Conservation (phyloP, 345 rosid genomes). For the Bruguiera gymnorhiza region DNA sequence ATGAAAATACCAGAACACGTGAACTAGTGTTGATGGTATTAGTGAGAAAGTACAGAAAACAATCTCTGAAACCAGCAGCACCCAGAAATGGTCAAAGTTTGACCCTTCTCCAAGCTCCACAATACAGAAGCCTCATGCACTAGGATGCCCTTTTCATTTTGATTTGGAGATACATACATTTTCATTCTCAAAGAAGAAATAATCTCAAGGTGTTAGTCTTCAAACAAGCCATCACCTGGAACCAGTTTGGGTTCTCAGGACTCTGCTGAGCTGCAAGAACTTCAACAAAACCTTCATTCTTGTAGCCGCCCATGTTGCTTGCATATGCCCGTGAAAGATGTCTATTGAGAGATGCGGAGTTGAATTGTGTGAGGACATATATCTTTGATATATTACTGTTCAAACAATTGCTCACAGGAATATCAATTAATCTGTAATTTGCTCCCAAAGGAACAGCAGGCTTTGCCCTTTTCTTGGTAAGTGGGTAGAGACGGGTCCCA, state of each 20-base stretch:
- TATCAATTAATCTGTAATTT: conserved; percentile 86
- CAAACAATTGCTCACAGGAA: conserved; percentile 94
- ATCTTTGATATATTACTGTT: conserved; percentile 90
- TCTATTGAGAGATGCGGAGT: conserved; percentile 92
- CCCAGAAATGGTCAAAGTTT: no score
- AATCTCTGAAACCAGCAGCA: no score
- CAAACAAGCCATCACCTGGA: conserved; percentile 52
- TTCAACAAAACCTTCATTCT: conserved; percentile 98
- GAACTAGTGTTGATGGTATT: no score
- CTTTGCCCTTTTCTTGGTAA: conserved; percentile 94
- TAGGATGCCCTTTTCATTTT: no score
- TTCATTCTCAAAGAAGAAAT: not conserved
- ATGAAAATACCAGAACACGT: not conserved
- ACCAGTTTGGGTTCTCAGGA: conserved; percentile 98
- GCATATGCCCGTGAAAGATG: conserved; percentile 94
- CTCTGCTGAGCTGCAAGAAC: conserved; percentile 99
- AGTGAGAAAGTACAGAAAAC: no score
- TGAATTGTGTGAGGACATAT: conserved; percentile 94
- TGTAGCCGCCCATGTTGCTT: conserved; percentile 94
- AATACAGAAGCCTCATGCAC: no score
- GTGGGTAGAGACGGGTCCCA: conserved; percentile 85
- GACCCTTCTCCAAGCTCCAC: no score
- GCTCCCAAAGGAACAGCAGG: conserved; percentile 98
- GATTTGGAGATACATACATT: not conserved
- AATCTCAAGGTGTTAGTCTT: not conserved